phyloP scores from a whole-genome alignment of 805 yeast genomes.

The Myxozyma udenii region DNA sequence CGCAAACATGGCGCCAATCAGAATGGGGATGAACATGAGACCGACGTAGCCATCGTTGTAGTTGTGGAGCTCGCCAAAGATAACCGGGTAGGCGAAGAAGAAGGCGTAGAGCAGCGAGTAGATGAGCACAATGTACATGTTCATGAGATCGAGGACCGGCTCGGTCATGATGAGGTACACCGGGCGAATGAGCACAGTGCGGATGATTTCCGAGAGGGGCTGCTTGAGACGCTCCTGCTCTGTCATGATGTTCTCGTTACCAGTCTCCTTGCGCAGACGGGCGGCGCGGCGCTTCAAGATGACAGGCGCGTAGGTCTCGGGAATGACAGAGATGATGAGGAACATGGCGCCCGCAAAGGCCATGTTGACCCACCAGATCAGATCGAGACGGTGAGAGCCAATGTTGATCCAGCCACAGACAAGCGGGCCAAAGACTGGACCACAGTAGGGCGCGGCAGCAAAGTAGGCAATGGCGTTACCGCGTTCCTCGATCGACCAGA shows the following conservation, averaged over 20 bases:
- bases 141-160: constrained; percentile 80
- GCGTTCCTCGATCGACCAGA: constrained; percentile 76
- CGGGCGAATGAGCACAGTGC: constrained; percentile 71
- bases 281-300: constrained; percentile 70
- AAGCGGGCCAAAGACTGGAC: constrained; percentile 86
- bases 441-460: constrained; percentile 89
- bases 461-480: constrained; percentile 89
- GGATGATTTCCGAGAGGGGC: constrained; percentile 61
- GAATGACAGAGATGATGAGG: constrained; percentile 60
- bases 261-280: constrained; percentile 71
- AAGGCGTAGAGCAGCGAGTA: constrained; percentile 89
- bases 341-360: constrained; percentile 86
- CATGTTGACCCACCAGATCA: constrained; percentile 87
- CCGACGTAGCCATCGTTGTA: constrained; percentile 77
- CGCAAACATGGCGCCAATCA: constrained; percentile 80
- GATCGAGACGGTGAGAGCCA: constrained; percentile 57
- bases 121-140: constrained; percentile 81
- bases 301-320: constrained; percentile 93
- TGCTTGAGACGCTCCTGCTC: constrained; percentile 83
- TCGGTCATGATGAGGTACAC: constrained; percentile 68
- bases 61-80: constrained; percentile 72
- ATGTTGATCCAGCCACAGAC: constrained; percentile 82
- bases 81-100: constrained; percentile 93
- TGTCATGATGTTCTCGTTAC: constrained; percentile 83
- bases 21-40: constrained; percentile 82